Conservation (phyloP, 495 filamentous ascomycete species). For the Friedmanniomyces endolithicus region DNA sequence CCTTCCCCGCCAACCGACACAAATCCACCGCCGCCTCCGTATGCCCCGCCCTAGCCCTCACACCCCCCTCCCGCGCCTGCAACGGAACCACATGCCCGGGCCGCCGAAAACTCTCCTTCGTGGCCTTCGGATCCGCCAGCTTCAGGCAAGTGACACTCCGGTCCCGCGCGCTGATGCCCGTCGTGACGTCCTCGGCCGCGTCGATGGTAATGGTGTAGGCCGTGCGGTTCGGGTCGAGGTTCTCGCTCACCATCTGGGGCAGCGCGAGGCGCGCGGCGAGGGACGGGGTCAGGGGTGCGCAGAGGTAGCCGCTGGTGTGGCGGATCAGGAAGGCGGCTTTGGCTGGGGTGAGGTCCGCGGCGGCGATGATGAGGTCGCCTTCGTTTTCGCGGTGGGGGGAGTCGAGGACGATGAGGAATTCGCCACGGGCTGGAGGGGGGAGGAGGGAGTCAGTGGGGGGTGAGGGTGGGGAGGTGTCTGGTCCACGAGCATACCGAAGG, state of each 20-base stretch:
- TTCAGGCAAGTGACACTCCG: slow-evolving; percentile 66
- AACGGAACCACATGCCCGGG: slow-evolving; percentile 90
- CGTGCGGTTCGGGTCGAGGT: slow-evolving; percentile 74
- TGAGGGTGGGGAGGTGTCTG: background rate
- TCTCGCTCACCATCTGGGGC: slow-evolving; percentile 76
- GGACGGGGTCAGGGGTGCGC: slow-evolving; percentile 62
- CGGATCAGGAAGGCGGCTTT: slow-evolving; percentile 95
- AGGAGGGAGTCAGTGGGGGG: background rate
- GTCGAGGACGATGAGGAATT: slow-evolving; percentile 95
- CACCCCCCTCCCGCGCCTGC: slow-evolving; percentile 65
- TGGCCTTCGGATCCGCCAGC: slow-evolving; percentile 56
- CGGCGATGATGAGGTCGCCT: slow-evolving; percentile 93
- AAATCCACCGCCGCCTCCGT: slow-evolving; percentile 66
- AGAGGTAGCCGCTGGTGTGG: slow-evolving; percentile 72
- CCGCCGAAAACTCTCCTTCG: slow-evolving; percentile 52
- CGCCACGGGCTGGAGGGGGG: slow-evolving; percentile 51
- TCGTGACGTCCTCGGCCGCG: slow-evolving; percentile 58
- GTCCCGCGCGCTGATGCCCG: slow-evolving; percentile 82
- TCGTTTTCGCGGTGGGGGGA: slow-evolving; percentile 86
- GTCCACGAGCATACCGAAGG: slow-evolving; percentile 56
- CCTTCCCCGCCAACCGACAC: slow-evolving; percentile 30
- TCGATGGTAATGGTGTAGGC: slow-evolving; percentile 89
- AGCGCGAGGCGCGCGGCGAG: slow-evolving; percentile 57
- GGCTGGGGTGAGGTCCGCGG: slow-evolving; percentile 66
- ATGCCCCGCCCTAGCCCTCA: slow-evolving; percentile 66